Base-by-base conservation (phyloP, 345 rosid species). In the Eucalyptus cloeziana region DNA sequence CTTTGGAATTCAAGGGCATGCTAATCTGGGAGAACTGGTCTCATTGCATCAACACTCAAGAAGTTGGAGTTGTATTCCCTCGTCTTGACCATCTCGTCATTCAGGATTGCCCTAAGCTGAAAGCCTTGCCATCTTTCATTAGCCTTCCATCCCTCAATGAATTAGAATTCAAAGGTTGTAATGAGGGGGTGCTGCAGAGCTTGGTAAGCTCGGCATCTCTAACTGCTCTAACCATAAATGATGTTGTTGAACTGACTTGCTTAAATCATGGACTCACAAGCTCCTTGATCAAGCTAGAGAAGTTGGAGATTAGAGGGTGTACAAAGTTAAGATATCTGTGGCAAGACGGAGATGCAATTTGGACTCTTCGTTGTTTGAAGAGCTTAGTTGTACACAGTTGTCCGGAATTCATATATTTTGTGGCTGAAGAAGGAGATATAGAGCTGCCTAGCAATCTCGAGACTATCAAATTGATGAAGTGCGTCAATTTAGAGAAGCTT, bases 391-490 rank as follows among this genome's bases (percentile, higher is more conserved):
- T 85, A 33, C 0, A 0, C 0, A 49, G 4, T 10, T 85, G 86
- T 85, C 40, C 31, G 1, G 22, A 44, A 49, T 30, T 85, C 10
- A 30, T 2, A 21, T 8, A 21, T 49, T 85, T 85, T 19, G 56
- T 27, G 4, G 37, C 31, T 31, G 56, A 52, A 50, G 54, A 85
- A 25, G 40, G 13, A 30, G 54, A 85, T 27, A 17, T 45, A 27
- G 37, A 85, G 50, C 22, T 50, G 4, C 86, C 40, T 3, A 0
- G 21, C 11, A 22, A 4, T 1, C 21, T 85, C 0, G 24, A 85
- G 33, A 85, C 50, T 45, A 27, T 85, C 1, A 7, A 7, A 13
- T 13, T 49, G 24, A 4, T 0, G 0, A 0, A 6, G 5, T 85
- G 86, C 2, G 0, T 47, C 50, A 50, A 85, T 7, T 25, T 85